Conservation (phyloP, 2,329 filamentous ascomycete genomes). For the Emergomyces orientalis region DNA sequence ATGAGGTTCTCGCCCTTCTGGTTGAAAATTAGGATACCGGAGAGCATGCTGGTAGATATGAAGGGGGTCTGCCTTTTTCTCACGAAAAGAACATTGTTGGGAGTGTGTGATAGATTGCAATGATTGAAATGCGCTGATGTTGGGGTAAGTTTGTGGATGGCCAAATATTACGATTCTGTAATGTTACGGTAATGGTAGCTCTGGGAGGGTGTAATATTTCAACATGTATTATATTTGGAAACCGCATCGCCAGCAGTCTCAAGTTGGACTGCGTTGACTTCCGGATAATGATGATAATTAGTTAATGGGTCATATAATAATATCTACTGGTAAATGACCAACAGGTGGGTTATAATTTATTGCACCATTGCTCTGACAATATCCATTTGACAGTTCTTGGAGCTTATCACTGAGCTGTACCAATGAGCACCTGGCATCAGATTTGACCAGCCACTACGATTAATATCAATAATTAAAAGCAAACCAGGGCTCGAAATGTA, state of each 20-base stretch:
- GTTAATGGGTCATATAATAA: not conserved
- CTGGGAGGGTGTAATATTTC: not conserved
- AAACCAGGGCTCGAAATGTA: not conserved
- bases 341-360: not conserved
- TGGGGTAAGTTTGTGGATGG: not conserved
- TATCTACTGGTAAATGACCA: not conserved
- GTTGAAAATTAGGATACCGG: constrained; percentile 95
- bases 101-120: not conserved
- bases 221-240: not conserved
- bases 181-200: not conserved
- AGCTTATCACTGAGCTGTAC: not conserved
- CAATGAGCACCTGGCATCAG: no score
- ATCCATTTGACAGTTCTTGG: not conserved
- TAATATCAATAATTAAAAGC: not conserved
- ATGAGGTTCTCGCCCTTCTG: constrained; percentile 99
- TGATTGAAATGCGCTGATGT: not conserved
- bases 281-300: no score
- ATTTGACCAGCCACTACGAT: not conserved
- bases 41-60: constrained; percentile 55
- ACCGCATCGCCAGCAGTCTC: no score
- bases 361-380: not conserved
- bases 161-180: constrained; percentile 1
- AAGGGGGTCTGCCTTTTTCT: not conserved
- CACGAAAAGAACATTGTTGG: not conserved
- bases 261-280: no score